Base-by-base conservation (phyloP, 352 stramenopile genomes). In the Globisporangium viniferum region DNA sequence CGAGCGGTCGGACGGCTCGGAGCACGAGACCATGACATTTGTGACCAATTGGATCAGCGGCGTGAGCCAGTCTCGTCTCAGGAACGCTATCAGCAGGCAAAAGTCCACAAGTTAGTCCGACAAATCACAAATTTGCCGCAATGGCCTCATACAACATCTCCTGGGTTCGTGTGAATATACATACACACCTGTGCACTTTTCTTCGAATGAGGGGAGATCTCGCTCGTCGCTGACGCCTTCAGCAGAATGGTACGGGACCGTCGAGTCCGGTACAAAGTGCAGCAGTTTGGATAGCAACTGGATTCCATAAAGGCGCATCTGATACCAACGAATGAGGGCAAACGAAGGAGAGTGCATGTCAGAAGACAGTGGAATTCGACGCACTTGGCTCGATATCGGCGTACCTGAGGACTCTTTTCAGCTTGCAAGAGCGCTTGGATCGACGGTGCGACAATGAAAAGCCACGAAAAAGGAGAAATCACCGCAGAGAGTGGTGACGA, bases 11-110 rank as follows among this genome's bases (percentile, higher is more conserved):
- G 35, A 72, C 15, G 72, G 54, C 3, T 91, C 76, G 22, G 74
- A 68, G 63, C 86, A 84, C 20, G 82, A 86, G 8, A 93, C 76
- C 79, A 93, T 91, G n/a, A 78, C 76, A 24, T 89, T 92, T 2
- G 82, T 89, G 22, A 84, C 72, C 1, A 89, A 75, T 62, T 93
- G 78, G 22, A 90, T 70, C 15, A 91, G 64, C 10, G 79, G 73
- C 55, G 75, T 77, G 10, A 91, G 62, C 86, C 84, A 92, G 61
- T 91, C 80, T 35, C 75, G 67, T 0, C 68, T 41, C 5, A 59
- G 60, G 60, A 84, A 83, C 22, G 68, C 81, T 91, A 53, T 6
- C 24, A 27, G n/a, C 9, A 35, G n/a, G 2, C 18, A 27, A 29
- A 15, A 5, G 15, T 3, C 31, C 5, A 2, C 7, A 36, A 39